Evolutionary conservation across 1,284 basidiomycete genomes (phyloP).

Genomic region (Ceratorhiza oryzae-sativae): DNA sequence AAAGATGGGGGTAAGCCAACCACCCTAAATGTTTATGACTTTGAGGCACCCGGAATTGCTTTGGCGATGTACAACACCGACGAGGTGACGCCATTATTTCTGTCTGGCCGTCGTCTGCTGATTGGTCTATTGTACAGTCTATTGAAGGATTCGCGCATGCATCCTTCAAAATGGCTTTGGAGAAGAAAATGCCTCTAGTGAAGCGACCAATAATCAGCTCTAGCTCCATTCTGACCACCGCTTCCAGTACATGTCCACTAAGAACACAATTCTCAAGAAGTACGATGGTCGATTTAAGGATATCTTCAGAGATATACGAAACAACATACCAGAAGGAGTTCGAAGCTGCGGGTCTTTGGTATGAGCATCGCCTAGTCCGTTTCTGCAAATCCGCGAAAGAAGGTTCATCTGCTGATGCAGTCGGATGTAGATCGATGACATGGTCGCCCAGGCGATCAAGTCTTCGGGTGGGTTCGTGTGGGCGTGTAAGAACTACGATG

Average conservation of each 20-base stretch:
- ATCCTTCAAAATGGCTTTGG: conserved; percentile 97
- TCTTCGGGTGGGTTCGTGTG: conserved; percentile 96
- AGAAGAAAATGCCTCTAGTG: conserved; percentile 91
- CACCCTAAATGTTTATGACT: conserved; percentile 85
- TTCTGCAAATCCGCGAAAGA: conserved; percentile 40
- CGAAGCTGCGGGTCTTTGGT: conserved; percentile 86
- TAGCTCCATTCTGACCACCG: neutral
- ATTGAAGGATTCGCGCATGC: conserved; percentile 96
- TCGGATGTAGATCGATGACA: conserved; percentile 71
- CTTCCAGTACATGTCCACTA: conserved; percentile 89
- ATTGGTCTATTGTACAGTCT: conserved; percentile 58
- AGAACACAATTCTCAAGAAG: conserved; percentile 96
- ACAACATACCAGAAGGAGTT: conserved; percentile 82
- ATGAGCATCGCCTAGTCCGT: conserved; percentile 85
- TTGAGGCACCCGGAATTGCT: conserved; percentile 87
- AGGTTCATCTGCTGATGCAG: conserved; percentile 10
- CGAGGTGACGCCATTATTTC: conserved; percentile 60
- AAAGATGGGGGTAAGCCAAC: conserved; percentile 68
- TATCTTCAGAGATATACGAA: conserved; percentile 95
- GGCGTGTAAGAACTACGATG: conserved; percentile 98
- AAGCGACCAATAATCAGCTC: conserved; percentile 45
- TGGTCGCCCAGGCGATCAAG: conserved; percentile 98
- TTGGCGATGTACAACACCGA: conserved; percentile 97
- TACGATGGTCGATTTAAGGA: conserved; percentile 99
- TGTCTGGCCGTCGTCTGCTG: neutral